Conservation (phyloP, 2,329 filamentous ascomycete species). For the Coniochaeta hoffmannii region DNA sequence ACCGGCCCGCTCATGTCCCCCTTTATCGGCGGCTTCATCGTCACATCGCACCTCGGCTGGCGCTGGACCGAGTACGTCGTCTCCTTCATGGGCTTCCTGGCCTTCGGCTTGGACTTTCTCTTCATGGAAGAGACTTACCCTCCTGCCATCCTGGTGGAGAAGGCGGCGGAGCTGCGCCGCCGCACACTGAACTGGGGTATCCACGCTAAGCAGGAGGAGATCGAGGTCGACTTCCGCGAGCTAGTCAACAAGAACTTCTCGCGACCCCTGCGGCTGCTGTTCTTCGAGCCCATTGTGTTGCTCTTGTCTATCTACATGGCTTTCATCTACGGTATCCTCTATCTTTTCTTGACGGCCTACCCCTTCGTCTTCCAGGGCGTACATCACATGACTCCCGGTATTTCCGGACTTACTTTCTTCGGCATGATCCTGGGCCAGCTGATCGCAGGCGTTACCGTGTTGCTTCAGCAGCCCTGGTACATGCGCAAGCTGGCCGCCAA, state of each 20-base stretch:
- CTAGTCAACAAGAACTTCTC: conserved; percentile 59
- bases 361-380: conserved; percentile 70
- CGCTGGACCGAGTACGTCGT: conserved; percentile 64
- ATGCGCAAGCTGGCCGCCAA: conserved; percentile 61
- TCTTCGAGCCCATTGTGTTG: conserved; percentile 62
- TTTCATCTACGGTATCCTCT: conserved; percentile 72
- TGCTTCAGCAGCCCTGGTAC: conserved; percentile 59
- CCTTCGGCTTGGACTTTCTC: conserved; percentile 51
- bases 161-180: conserved; percentile 54
- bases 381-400: conserved; percentile 62
- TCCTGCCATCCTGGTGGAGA: conserved; percentile 54
- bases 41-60: conserved; percentile 55
- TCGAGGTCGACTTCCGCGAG: conserved; percentile 58
- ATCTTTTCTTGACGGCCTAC: conserved; percentile 81
- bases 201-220: conserved; percentile 65
- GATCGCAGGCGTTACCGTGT: conserved; percentile 56
- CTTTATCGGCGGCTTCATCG: conserved; percentile 62
- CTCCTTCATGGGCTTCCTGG: conserved; percentile 55
- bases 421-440: conserved; percentile 73
- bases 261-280: conserved; percentile 58
- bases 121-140: conserved; percentile 66
- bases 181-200: conserved; percentile 63
- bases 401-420: conserved; percentile 74
- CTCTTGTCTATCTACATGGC: conserved; percentile 64
- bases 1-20: conserved; percentile 60